Evolutionary conservation across 352 stramenopile genomes (phyloP), one percentile per base, ranked within the genome.

Genomic region (Pythium plurisporium): DNA sequence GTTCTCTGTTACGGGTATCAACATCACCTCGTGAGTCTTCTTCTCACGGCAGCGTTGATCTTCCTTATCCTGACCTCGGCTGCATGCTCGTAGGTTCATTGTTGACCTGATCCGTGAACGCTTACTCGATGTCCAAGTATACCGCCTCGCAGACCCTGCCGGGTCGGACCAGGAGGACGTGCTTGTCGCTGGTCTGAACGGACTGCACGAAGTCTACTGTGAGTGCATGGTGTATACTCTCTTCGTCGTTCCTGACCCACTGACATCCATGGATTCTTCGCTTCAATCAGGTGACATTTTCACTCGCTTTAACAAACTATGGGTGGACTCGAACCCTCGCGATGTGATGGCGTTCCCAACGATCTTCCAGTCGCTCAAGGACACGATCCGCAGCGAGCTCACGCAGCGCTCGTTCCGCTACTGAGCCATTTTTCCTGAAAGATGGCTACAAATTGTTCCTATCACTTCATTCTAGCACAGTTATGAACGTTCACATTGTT

Each of bases 331-430:
- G 22, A 93, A 94, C 51, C 85, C 85, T 41, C 77, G 74, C 37
- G 85, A 94, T 38, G 75, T 91, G 25, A 94, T 94, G 85, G 82
- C 80, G 20, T 94, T 94, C 62, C 85, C 85, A 5, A 72, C 69
- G 22, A 85, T 94, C 41, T 94, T 94, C 65, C 70, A 93, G 51
- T 75, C 75, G 40, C 74, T 94, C 51, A 92, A 94, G 69, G 60
- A 79, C 31, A 70, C 76, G 41, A 75, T 91, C 42, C 79, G 80
- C 38, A 22, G 43, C 27, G 76, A 93, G 50, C 65, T 91, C 20
- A 65, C 55, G 25, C 64, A 68, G 40, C 70, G 70, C 29, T 87
- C 83, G 30, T 94, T 91, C 63, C 41, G 64, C 17, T 94, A 89
- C 62, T 86, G 67, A 79, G 31, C 14, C 19, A n/a, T 69, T 42